Conservation (phyloP, 2,329 filamentous ascomycete species). For the Ramularia collo-cygni region DNA sequence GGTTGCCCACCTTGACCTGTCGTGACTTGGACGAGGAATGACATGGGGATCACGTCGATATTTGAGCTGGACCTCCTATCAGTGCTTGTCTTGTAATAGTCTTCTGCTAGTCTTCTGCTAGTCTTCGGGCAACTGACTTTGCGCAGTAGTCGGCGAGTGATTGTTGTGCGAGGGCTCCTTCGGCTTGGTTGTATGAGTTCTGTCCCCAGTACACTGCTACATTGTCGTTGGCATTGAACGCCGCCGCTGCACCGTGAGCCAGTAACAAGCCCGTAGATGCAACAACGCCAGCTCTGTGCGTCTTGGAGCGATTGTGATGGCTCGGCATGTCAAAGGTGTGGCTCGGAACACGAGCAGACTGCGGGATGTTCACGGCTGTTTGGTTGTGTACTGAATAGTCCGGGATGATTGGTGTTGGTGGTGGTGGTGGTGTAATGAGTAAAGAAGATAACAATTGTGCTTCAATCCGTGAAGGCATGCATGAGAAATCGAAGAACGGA, state of each 20-base stretch:
- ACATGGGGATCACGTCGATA: slow-evolving; percentile 54
- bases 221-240: slow-evolving; percentile 7
- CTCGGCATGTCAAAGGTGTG: slow-evolving; percentile 5
- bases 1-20: slow-evolving; percentile 41
- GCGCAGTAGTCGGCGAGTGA: slow-evolving; percentile 53
- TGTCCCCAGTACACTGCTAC: slow-evolving; percentile 34
- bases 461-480: background rate
- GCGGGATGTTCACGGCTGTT: background rate
- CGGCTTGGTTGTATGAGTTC: slow-evolving; percentile 50
- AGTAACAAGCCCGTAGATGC: slow-evolving; percentile 11
- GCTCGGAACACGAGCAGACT: background rate
- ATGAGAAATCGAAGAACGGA: background rate
- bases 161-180: slow-evolving; percentile 44
- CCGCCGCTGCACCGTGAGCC: slow-evolving; percentile 9
- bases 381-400: slow-evolving; percentile 1
- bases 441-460: slow-evolving; percentile 2
- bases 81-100: no score
- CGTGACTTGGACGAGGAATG: slow-evolving; percentile 54
- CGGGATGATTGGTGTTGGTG: background rate
- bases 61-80: slow-evolving; percentile 35
- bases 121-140: slow-evolving; percentile 31
- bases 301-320: slow-evolving; percentile 8
- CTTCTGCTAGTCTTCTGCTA: no score
- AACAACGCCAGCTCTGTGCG: slow-evolving; percentile 8
- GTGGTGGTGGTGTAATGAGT: slow-evolving; percentile 4